Evolutionary conservation across 2,329 filamentous ascomycete species (phyloP).

Genomic region (Pseudogymnoascus sp.): DNA sequence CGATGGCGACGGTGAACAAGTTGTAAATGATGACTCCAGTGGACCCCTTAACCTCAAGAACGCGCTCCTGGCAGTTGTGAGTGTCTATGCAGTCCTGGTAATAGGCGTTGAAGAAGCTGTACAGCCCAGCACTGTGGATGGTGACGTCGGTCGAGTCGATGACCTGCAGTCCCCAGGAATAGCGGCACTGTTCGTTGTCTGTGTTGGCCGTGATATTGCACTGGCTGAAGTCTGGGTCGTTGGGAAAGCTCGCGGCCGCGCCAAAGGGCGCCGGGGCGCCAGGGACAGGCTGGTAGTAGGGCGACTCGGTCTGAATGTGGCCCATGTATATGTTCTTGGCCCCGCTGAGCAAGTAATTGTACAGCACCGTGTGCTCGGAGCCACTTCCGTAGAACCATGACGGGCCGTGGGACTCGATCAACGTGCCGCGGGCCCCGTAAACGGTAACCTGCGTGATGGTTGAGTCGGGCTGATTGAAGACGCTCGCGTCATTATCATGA

Average conservation of each 20-base stretch:
- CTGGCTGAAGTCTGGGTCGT: constrained; percentile 44
- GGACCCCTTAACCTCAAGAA: constrained; percentile 18
- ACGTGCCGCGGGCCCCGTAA: constrained; percentile 32
- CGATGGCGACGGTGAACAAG: constrained; percentile 18
- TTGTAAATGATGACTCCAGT: constrained; percentile 19
- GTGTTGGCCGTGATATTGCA: constrained; percentile 32
- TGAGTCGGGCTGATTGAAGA: constrained; percentile 15
- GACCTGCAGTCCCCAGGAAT: constrained; percentile 61
- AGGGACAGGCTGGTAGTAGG: constrained; percentile 41
- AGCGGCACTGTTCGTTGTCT: constrained; percentile 33
- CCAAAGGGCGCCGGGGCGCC: constrained; percentile 36
- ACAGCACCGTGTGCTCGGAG: constrained; percentile 56
- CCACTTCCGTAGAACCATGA: constrained; percentile 73
- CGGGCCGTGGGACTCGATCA: constrained; percentile 61
- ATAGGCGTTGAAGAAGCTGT: constrained; percentile 54
- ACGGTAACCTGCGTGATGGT: constrained; percentile 28
- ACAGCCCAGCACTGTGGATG: constrained; percentile 46
- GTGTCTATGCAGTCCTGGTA: constrained; percentile 39
- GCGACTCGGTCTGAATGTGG: constrained; percentile 37
- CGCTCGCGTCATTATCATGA: constrained; percentile 30
- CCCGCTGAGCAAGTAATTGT: constrained; percentile 58
- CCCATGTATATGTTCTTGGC: constrained; percentile 43
- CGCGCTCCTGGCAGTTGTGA: constrained; percentile 41
- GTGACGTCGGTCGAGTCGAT: constrained; percentile 40
- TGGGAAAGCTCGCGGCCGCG: constrained; percentile 27